phyloP scores from a whole-genome alignment of 1,139 yeast species.

The Hyphopichia pseudoburtonii region DNA sequence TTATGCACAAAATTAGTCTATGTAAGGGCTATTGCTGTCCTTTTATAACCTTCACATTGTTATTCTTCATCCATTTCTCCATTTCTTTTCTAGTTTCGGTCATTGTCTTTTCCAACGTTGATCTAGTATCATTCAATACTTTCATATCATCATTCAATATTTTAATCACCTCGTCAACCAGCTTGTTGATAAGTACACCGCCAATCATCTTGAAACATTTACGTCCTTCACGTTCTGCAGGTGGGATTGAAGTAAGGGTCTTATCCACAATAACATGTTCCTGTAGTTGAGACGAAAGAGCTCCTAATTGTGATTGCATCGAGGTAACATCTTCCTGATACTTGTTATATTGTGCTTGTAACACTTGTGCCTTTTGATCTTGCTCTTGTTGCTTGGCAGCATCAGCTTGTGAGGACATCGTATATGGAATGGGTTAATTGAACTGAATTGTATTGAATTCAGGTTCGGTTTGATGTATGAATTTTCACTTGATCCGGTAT shows the following conservation, averaged over 20 bases:
- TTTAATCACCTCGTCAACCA: slow-evolving; percentile 73
- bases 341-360: slow-evolving; percentile 60
- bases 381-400: slow-evolving; percentile 20
- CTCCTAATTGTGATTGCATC: slow-evolving; percentile 54
- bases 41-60: slow-evolving; percentile 63
- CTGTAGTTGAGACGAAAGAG: slow-evolving; percentile 43
- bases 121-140: slow-evolving; percentile 45
- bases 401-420: slow-evolving; percentile 6
- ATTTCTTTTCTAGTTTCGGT: slow-evolving; percentile 51
- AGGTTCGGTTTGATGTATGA: no score
- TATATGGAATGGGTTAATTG: neutral
- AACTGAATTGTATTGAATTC: no score
- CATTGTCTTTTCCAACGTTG: slow-evolving; percentile 46
- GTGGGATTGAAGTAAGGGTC: slow-evolving; percentile 27
- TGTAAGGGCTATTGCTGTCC: neutral
- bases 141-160: slow-evolving; percentile 60
- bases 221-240: slow-evolving; percentile 51
- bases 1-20: no score
- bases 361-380: slow-evolving; percentile 46
- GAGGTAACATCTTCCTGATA: slow-evolving; percentile 62
- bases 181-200: slow-evolving; percentile 83
- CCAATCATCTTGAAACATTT: slow-evolving; percentile 94
- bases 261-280: slow-evolving; percentile 43
- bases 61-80: slow-evolving; percentile 66
- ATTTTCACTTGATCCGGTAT: slow-evolving; percentile 50